Percentiles rank a stretch among this genome's conserved stretches.
These are phyloP conservation scores for Cutaneotrichosporon sp. DNA, from an alignment of 1,284 basidiomycete species.

Conservation along the genomic window DNA sequence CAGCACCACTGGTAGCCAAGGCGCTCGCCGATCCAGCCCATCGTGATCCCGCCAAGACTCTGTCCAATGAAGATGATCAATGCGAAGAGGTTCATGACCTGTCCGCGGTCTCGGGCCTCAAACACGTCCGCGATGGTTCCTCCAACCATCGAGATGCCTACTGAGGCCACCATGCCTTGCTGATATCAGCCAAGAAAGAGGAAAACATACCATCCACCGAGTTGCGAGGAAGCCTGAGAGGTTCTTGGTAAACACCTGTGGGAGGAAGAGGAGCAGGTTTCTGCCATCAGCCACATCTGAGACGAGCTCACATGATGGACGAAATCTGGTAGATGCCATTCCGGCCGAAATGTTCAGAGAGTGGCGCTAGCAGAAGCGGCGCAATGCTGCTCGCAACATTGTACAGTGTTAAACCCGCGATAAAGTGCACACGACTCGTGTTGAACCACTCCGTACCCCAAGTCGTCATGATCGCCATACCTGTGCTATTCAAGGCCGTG, in stretches of 20 bases:
- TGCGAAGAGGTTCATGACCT: slow-evolving; percentile 53
- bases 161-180: slow-evolving; percentile 42
- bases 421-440: slow-evolving; percentile 28
- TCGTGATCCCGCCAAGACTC: slow-evolving; percentile 22
- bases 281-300: slow-evolving; percentile 1
- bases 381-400: slow-evolving; percentile 40
- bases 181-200: neutral
- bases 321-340: slow-evolving; percentile 45
- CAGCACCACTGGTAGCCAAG: slow-evolving; percentile 44
- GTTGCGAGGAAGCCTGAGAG: slow-evolving; percentile 42
- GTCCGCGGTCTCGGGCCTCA: slow-evolving; percentile 46
- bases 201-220: slow-evolving; percentile 36
- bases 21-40: slow-evolving; percentile 38
- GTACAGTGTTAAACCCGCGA: slow-evolving; percentile 30
- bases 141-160: slow-evolving; percentile 48
- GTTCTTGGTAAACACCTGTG: slow-evolving; percentile 42
- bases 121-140: slow-evolving; percentile 52
- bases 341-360: slow-evolving; percentile 45
- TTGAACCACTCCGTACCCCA: slow-evolving; percentile 37
- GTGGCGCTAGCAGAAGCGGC: slow-evolving; percentile 44
- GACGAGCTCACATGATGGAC: slow-evolving; percentile 6
- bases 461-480: slow-evolving; percentile 27
- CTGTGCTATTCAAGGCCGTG: slow-evolving; percentile 32
- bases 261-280: slow-evolving; percentile 43
- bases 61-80: slow-evolving; percentile 51